Conservation (phyloP, 2,329 filamentous ascomycete genomes). For the Colletotrichum costaricense region DNA sequence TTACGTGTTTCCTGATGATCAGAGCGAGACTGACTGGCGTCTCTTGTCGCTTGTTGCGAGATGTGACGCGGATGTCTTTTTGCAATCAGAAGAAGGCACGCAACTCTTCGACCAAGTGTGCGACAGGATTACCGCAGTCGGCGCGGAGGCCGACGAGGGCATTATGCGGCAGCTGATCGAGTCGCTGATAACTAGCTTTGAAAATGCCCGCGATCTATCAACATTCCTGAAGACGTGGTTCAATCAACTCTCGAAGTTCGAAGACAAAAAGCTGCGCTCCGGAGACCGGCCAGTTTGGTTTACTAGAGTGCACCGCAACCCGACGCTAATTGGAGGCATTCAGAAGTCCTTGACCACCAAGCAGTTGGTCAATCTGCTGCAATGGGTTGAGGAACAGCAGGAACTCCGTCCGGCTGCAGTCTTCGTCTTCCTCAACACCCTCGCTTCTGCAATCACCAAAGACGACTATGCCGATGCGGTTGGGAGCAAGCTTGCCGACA, state of each 20-base stretch:
- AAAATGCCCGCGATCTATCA: conserved; percentile 55
- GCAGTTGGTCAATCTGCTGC: conserved; percentile 56
- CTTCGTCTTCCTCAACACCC: conserved; percentile 55
- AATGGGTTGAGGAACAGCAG: conserved; percentile 53
- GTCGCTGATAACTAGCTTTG: conserved; percentile 57
- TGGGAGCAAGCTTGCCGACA: conserved; percentile 51
- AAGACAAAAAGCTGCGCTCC: conserved; percentile 35
- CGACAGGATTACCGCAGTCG: conserved; percentile 42
- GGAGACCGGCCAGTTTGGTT: conserved; percentile 42
- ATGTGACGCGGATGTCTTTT: conserved; percentile 61
- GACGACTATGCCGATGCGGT: conserved; percentile 57
- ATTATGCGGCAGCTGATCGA: conserved; percentile 51
- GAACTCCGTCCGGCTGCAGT: conserved; percentile 45
- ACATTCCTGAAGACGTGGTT: conserved; percentile 62
- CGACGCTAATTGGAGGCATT: conserved; percentile 40
- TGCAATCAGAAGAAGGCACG: conserved; percentile 50
- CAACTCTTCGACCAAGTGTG: conserved; percentile 54
- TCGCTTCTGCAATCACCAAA: conserved; percentile 54
- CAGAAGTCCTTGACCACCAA: conserved; percentile 56
- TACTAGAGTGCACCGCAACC: conserved; percentile 29
- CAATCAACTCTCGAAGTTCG: conserved; percentile 50
- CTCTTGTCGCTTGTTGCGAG: conserved; percentile 53
- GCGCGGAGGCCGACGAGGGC: conserved; percentile 35
- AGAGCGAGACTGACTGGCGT: conserved; percentile 52
- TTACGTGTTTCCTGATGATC: conserved; percentile 49